A percentile compares a stretch with the other conserved stretches of the same genome.
Conservation (phyloP, 1,284 basidiomycete species). For the Athelia sp. region DNA sequence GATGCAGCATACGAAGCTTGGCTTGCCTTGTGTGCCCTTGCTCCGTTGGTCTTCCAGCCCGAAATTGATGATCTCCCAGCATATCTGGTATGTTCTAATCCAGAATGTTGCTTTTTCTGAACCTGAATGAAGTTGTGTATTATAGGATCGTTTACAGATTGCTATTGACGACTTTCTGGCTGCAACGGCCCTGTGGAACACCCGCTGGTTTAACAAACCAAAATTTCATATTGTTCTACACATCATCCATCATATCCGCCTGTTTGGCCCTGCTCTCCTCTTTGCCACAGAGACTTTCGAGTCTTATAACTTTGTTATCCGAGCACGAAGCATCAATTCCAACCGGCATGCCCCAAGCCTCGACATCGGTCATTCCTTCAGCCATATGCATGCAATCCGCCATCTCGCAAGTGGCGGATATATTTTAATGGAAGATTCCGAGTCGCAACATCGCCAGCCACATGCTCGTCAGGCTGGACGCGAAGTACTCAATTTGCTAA, state of each 20-base stretch:
- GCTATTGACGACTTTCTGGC: slow-evolving; percentile 11
- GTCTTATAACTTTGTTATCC: slow-evolving; percentile 13
- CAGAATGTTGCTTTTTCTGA: background rate
- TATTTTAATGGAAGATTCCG: background rate
- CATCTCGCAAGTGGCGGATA: background rate
- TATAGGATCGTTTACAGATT: background rate
- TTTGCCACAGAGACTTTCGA: slow-evolving; percentile 15
- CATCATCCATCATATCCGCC: slow-evolving; percentile 8
- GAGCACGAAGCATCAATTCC: slow-evolving; percentile 8
- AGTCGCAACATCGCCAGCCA: background rate
- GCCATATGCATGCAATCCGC: slow-evolving; percentile 1
- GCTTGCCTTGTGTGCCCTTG: slow-evolving; percentile 16
- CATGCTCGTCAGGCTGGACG: background rate
- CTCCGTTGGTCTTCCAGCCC: slow-evolving; percentile 23
- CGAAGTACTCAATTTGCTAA: background rate
- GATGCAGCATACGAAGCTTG: slow-evolving; percentile 14
- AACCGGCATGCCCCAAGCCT: slow-evolving; percentile 10
- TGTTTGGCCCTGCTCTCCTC: slow-evolving; percentile 12
- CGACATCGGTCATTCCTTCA: slow-evolving; percentile 6
- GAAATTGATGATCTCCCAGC: slow-evolving; percentile 15
- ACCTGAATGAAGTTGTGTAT: background rate
- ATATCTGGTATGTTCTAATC: slow-evolving; percentile 14
- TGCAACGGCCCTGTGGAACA: slow-evolving; percentile 7
- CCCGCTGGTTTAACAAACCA: slow-evolving; percentile 18
- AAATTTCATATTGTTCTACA: slow-evolving; percentile 18